phyloP scores from a whole-genome alignment of 2,329 filamentous ascomycete genomes.

The Dendryphion nanum region DNA sequence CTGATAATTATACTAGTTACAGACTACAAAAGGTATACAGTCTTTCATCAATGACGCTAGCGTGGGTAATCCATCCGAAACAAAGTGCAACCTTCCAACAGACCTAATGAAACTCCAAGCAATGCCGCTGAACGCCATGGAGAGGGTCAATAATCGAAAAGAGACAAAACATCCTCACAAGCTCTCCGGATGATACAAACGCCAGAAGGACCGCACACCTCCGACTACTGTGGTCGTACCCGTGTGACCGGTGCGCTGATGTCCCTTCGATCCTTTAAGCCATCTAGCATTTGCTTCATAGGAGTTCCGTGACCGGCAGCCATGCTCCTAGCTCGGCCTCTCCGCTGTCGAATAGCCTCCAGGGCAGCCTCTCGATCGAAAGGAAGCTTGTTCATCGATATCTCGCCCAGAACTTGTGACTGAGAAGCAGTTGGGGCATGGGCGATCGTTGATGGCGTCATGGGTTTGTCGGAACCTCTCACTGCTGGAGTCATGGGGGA shows the following conservation, averaged over 20 bases:
- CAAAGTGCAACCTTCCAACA: background rate
- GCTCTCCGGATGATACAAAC: conserved; percentile 2
- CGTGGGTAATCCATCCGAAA: too few species aligned
- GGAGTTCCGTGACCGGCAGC: conserved; percentile 63
- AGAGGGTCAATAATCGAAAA: conserved; percentile 13
- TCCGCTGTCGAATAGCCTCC: conserved; percentile 69
- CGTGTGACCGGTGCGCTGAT: conserved; percentile 45
- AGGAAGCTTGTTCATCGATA: conserved; percentile 33
- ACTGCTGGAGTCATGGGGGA: conserved; percentile 39
- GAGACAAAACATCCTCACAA: conserved; percentile 8
- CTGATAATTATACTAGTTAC: too few species aligned
- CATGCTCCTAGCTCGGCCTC: conserved; percentile 69
- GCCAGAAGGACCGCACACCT: conserved; percentile 4
- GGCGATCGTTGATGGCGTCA: conserved; percentile 36
- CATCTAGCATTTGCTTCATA: conserved; percentile 57
- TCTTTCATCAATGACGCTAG: too few species aligned
- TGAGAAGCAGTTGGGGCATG: conserved; percentile 30
- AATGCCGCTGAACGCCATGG: conserved; percentile 29
- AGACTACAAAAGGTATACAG: too few species aligned
- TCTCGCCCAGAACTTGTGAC: conserved; percentile 30
- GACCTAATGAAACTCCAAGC: conserved; percentile 26
- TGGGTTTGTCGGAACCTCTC: conserved; percentile 22
- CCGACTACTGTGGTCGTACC: conserved; percentile 19
- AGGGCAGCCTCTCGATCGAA: conserved; percentile 68
- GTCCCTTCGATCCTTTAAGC: conserved; percentile 45